Percentiles rank a stretch among this genome's conserved stretches.
These are phyloP conservation scores for Penicillium sp. DNA, from an alignment of 2,329 filamentous ascomycete genomes.

Conservation along the genomic window DNA sequence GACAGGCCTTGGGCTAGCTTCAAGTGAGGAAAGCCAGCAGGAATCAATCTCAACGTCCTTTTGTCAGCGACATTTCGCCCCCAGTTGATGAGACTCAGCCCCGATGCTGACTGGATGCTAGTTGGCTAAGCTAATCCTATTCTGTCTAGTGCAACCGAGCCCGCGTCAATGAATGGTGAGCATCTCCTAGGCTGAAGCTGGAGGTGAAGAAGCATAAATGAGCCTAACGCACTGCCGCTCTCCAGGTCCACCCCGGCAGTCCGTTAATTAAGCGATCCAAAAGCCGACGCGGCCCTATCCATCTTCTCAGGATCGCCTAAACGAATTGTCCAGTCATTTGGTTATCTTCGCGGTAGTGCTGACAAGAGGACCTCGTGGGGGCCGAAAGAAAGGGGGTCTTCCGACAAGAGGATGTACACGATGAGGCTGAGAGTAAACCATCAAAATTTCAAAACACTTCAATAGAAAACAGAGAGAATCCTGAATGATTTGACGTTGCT, in stretches of 20 bases:
- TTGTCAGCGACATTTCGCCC: not conserved
- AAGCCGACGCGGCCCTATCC: not conserved
- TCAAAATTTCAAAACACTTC: not conserved
- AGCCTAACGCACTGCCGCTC: not conserved
- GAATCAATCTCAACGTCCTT: not conserved
- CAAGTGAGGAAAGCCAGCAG: not conserved
- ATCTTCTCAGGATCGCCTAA: not conserved
- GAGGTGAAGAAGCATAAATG: not conserved
- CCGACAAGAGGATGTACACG: not conserved
- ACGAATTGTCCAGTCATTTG: not conserved
- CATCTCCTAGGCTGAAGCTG: not conserved
- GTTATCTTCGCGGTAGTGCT: not conserved
- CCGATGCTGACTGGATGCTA: not conserved
- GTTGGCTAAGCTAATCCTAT: not conserved
- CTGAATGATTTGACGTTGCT: not conserved
- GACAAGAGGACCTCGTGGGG: not conserved
- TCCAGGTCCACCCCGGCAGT: not conserved
- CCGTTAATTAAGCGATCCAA: not conserved
- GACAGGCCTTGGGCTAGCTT: not conserved
- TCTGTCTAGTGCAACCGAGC: not conserved
- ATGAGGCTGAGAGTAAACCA: not conserved
- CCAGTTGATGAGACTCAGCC: not conserved
- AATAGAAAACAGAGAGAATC: not conserved
- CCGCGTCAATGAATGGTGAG: not conserved
- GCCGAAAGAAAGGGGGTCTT: not conserved